These are phyloP conservation scores for Teratosphaeriaceae sp. DNA, from an alignment of 2,329 filamentous ascomycete species.

Conservation along the genomic window DNA sequence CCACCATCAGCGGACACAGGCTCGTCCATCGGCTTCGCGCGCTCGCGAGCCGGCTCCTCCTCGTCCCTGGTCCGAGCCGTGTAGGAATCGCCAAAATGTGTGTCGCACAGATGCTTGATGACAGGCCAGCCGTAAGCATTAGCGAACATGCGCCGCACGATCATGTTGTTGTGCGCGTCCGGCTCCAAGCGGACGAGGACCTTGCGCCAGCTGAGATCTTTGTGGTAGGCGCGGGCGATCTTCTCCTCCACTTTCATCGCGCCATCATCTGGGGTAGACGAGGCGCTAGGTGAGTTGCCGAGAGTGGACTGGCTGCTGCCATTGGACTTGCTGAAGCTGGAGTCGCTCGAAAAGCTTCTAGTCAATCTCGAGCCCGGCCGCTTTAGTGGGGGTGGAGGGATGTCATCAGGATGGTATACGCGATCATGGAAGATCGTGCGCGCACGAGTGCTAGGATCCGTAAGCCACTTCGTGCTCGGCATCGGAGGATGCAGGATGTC, in stretches of 20 bases:
- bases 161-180: slow-evolving; percentile 97
- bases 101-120: slow-evolving; percentile 87
- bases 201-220: slow-evolving; percentile 88
- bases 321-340: slow-evolving; percentile 8
- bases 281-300: slow-evolving; percentile 5
- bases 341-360: slow-evolving; percentile 30
- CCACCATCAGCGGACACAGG: slow-evolving; percentile 37
- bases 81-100: slow-evolving; percentile 78
- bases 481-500: slow-evolving; percentile 88
- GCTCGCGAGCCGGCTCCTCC: slow-evolving; percentile 59
- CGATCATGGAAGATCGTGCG: slow-evolving; percentile 96
- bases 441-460: slow-evolving; percentile 73
- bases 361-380: slow-evolving; percentile 23
- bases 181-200: slow-evolving; percentile 92
- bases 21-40: slow-evolving; percentile 53
- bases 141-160: slow-evolving; percentile 91
- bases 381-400: slow-evolving; percentile 66
- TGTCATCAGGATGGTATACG: slow-evolving; percentile 88
- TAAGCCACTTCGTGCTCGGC: slow-evolving; percentile 71
- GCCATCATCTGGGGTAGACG: slow-evolving; percentile 43
- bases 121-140: slow-evolving; percentile 99
- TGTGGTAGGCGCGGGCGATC: slow-evolving; percentile 92
- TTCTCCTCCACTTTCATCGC: slow-evolving; percentile 94
- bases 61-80: slow-evolving; percentile 61
- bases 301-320: slow-evolving; percentile 22